Evolutionary conservation across 257 asterid species (phyloP).

Genomic region (Fraxinus cuspidata): DNA sequence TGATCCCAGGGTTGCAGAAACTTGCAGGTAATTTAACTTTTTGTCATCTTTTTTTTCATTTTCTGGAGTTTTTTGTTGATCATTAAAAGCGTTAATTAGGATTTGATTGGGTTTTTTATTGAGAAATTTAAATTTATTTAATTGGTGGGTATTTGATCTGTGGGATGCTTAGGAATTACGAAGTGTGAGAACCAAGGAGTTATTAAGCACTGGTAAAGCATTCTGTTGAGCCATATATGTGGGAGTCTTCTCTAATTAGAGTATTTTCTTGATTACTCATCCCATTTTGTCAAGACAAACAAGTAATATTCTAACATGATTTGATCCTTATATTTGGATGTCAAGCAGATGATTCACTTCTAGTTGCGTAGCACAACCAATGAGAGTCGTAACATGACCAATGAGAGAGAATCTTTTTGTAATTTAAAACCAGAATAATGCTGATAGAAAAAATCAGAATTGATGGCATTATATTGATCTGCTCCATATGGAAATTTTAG

Average conservation of each 20-base stretch:
- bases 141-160: not conserved
- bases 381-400: not conserved
- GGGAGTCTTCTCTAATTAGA: not conserved
- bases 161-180: not conserved
- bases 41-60: too few relatives aligned
- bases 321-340: not conserved
- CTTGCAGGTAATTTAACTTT: slow-evolving; percentile 66
- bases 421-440: not conserved
- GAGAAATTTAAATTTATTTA: not conserved
- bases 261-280: not conserved
- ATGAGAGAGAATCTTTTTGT: not conserved
- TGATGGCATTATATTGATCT: not conserved
- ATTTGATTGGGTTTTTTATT: not conserved
- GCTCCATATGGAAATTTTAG: not conserved
- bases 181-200: not conserved
- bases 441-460: not conserved
- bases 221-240: not conserved
- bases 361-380: not conserved
- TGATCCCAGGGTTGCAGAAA: slow-evolving; percentile 94
- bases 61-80: not conserved
- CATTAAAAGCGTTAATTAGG: not conserved
- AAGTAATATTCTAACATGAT: not conserved
- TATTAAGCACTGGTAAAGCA: not conserved
- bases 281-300: not conserved
- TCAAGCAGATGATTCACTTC: not conserved